These are phyloP conservation scores for Paspalum notatum DNA, from an alignment of 176 grass and related monocot genomes.

Conservation along the genomic window DNA sequence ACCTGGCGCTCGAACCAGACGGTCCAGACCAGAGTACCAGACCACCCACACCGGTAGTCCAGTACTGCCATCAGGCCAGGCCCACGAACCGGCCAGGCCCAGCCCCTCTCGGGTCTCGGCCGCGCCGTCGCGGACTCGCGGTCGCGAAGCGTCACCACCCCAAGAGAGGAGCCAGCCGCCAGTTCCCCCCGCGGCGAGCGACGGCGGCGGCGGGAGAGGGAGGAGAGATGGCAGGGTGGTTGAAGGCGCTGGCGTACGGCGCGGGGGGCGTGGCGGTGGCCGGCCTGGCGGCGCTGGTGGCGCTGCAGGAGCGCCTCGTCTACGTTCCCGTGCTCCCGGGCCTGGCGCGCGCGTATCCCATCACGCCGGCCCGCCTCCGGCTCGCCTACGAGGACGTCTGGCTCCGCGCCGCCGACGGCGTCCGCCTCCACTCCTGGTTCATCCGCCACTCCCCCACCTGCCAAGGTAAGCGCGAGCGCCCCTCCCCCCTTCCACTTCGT, in stretches of 20 bases:
- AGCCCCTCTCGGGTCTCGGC: neutral
- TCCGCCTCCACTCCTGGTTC: conserved; percentile 98
- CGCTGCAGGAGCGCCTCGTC: conserved; percentile 94
- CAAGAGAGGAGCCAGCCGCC: conserved; percentile 18
- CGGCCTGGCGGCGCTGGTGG: conserved; percentile 81
- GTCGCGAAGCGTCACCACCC: neutral
- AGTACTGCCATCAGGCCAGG: neutral
- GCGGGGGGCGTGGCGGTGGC: conserved; percentile 75
- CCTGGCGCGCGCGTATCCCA: conserved; percentile 72
- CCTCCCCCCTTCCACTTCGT: neutral
- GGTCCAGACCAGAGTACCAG: neutral
- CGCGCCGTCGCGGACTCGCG: conserved; percentile 22
- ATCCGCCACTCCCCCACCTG: conserved; percentile 69
- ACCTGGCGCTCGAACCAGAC: conserved; percentile 14
- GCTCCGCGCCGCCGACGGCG: conserved; percentile 79
- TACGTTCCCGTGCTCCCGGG: conserved; percentile 97
- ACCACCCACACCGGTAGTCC: neutral
- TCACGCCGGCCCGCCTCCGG: conserved; percentile 67
- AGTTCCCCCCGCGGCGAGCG: conserved; percentile 27
- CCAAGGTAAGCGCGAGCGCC: conserved; percentile 47
- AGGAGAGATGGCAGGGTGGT: conserved; percentile 58
- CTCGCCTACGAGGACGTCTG: conserved; percentile 89
- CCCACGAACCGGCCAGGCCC: neutral
- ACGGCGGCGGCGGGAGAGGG: conserved; percentile 33
- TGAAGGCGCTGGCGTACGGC: conserved; percentile 77